Base-by-base conservation (phyloP, 345 rosid species). In the Acer campestre region DNA sequence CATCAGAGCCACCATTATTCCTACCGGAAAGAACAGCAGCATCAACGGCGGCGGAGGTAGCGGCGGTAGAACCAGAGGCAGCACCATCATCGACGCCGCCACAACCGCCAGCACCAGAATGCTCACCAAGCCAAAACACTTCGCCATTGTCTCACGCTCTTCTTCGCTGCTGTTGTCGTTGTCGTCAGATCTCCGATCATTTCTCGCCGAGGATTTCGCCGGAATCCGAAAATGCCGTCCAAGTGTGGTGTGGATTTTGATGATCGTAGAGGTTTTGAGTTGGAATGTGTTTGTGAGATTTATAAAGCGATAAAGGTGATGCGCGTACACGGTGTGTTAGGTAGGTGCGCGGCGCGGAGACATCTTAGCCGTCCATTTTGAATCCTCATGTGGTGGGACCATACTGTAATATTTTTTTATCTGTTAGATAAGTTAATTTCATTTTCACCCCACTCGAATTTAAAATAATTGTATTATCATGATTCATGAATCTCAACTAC, bases 61-160 rank as follows among this genome's bases (percentile, higher is more conserved):
- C 16, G 95, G 93, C 44, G 95, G 95, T 70, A 91, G 67, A 53
- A 89, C n/a, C 82, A 91, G 79, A 7, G 95, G 93, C 78, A 88
- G 73, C 67, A 88, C 78, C 86, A 77, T 81, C 90, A 91, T 81
- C 8, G 89, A 86, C 18, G 76, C 84, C 29, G 91, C 80, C 13
- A 89, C 67, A 58, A 44, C 80, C 65, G 67, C 78, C 83, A 91
- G 56, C 22, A 89, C 12, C 55, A 83, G 35, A 29, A 84, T 75
- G 65, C 85, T 83, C 29, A 77, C 82, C 12, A 72, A 6, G 40
- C 89, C 81, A 40, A 82, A 82, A 80, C 75, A 78, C 80, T 76
- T 75, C 9, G 44, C 76, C 87, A 84, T 86, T 2, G 12, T 69
- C 61, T 31, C 56, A 3, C 44, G 38, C 61, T 44, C 29, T 27